Percentiles rank a stretch among this genome's conserved stretches.
These are phyloP conservation scores for Alternaria arborescens DNA, from an alignment of 2,329 filamentous ascomycete species.

Conservation along the genomic window DNA sequence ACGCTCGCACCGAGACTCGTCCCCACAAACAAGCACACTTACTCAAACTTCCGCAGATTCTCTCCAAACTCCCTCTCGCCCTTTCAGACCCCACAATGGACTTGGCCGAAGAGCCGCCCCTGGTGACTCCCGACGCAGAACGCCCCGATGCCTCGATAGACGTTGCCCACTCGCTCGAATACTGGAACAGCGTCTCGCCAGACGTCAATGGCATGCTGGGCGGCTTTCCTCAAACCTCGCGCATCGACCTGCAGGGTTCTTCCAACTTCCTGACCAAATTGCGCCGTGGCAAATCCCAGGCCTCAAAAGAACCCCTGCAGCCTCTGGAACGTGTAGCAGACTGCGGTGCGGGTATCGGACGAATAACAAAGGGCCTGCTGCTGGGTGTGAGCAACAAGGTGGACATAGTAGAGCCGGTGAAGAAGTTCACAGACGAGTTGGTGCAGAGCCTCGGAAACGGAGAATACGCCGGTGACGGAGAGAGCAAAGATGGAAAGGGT, in stretches of 20 bases:
- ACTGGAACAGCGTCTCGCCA: conserved; percentile 63
- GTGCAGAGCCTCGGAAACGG: conserved; percentile 34
- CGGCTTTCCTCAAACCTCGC: conserved; percentile 72
- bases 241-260: conserved; percentile 75
- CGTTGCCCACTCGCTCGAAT: conserved; percentile 54
- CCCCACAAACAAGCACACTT: background rate
- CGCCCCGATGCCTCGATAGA: conserved; percentile 56
- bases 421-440: conserved; percentile 77
- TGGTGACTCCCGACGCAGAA: conserved; percentile 27
- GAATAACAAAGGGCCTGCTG: conserved; percentile 82
- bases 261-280: conserved; percentile 75
- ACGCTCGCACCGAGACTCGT: background rate
- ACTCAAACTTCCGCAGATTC: conserved; percentile 11
- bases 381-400: conserved; percentile 72
- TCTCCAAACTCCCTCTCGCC: background rate
- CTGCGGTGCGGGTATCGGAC: conserved; percentile 77
- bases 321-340: conserved; percentile 60
- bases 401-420: conserved; percentile 85
- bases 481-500: conserved; percentile 42
- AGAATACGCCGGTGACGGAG: conserved; percentile 33
- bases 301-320: conserved; percentile 32
- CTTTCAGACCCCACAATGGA: conserved; percentile 27
- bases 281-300: conserved; percentile 43
- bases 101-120: conserved; percentile 38
- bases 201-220: conserved; percentile 81